Evolutionary conservation across 148 eudicot species (phyloP), one percentile per base, ranked within the genome.

Genomic region (Cornus florida): DNA sequence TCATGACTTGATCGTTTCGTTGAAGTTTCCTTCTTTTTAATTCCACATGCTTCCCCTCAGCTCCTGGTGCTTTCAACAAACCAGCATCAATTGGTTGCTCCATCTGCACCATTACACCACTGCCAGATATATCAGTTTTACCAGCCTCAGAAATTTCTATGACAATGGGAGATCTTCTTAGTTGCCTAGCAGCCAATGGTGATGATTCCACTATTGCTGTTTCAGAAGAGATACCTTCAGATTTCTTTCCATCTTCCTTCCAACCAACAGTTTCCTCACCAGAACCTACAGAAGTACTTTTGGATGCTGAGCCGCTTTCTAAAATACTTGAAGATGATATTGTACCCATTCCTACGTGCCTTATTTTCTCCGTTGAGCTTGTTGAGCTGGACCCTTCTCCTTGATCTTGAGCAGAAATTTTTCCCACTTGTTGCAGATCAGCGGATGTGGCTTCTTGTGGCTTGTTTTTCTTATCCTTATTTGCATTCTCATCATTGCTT

Each of bases 1-100:
- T 87, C 24, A 72, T 7, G 60, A 93, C 80, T 76, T 92, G 97
- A 75, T 87, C 81, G 85, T 67, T 85, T 72, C 97, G 74, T 75
- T 78, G 89, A 84, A 95, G 86, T 82, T 85, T 91, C 82, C 82
- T 83, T 75, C 66, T 77, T 78, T 84, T 92, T 82, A 70, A 31
- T 74, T 83, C 91, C 64, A 66, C 80, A 67, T 75, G 87, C 74
- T 76, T 80, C 39, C 74, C 87, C 78, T 76, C 87, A 48, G 88
- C 39, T 68, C 70, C 69, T 39, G 77, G 48, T 60, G 62, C 22
- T 39, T 79, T 83, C 50, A 72, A 43, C 81, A 75, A 72, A 80
- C 75, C 77, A 71, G 79, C 50, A 74, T 82, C 81, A 84, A 32
- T n/a, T 24, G 74, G 39, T 65, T 74, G 86, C 41, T 81, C 85